Evolutionary conservation across 768 basidiomycete genomes (phyloP).

Genomic region (Kwoniella pini): DNA sequence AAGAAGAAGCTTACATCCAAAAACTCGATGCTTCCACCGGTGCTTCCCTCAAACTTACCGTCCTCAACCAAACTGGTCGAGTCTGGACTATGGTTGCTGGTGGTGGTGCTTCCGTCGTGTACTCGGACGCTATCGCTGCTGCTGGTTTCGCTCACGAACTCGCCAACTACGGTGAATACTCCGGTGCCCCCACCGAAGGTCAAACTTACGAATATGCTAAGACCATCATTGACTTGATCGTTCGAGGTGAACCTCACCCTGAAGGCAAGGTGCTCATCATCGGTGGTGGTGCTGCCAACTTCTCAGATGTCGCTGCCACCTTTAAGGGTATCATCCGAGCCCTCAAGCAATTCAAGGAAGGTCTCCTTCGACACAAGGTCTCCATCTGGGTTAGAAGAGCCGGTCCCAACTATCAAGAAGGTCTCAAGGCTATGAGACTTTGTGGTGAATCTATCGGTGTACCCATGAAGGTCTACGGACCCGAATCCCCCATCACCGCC

Average conservation of each 20-base stretch:
- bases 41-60: conserved; percentile 96
- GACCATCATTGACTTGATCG: conserved; percentile 96
- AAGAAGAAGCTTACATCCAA: conserved; percentile 99
- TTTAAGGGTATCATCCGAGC: conserved; percentile 99
- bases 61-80: conserved; percentile 89
- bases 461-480: conserved; percentile 94
- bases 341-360: conserved; percentile 85
- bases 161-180: conserved; percentile 99
- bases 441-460: conserved; percentile 95
- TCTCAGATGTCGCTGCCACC: conserved; percentile 97
- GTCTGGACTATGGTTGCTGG: conserved; percentile 99
- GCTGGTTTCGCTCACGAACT: conserved; percentile 96
- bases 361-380: conserved; percentile 78
- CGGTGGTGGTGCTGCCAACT: conserved; percentile 98
- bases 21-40: conserved; percentile 96
- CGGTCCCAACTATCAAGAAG: conserved; percentile 99
- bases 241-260: conserved; percentile 73
- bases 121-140: conserved; percentile 74
- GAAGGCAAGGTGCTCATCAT: conserved; percentile 99
- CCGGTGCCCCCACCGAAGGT: conserved; percentile 94
- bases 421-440: conserved; percentile 95
- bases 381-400: conserved; percentile 97
- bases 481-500: conserved; percentile 97
- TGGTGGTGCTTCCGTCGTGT: conserved; percentile 61
- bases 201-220: conserved; percentile 99